Evolutionary conservation across 176 grass and related monocot species (phyloP).

Genomic region (Hyparrhenia diplandra): DNA sequence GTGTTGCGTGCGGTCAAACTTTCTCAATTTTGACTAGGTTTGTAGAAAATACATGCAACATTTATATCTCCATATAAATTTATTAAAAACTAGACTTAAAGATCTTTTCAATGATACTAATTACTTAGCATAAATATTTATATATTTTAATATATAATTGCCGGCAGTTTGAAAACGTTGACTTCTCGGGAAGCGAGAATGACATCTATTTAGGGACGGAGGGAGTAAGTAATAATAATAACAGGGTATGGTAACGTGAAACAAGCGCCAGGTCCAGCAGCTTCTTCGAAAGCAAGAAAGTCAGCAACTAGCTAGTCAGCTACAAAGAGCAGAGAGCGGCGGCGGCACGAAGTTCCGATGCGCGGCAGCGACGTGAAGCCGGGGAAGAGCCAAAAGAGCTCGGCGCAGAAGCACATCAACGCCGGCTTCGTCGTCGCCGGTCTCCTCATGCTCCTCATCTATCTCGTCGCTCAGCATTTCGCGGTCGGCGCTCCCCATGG

Average conservation of each 20-base stretch:
- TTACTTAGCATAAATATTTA: too few species aligned
- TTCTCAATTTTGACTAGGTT: too few species aligned
- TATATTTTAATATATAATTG: too few species aligned
- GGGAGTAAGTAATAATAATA: background rate
- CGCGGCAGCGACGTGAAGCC: background rate
- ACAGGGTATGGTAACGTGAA: background rate
- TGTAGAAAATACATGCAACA: too few species aligned
- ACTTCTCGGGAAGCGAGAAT: too few species aligned
- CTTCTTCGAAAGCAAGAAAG: background rate
- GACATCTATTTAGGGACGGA: too few species aligned
- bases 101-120: too few species aligned
- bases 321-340: background rate
- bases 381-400: background rate
- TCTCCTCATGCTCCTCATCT: background rate
- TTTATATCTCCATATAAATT: too few species aligned
- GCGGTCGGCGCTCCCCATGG: background rate
- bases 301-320: background rate
- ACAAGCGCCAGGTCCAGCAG: background rate
- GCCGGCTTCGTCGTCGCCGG: background rate
- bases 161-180: too few species aligned
- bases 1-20: too few species aligned
- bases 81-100: too few species aligned
- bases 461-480: slow-evolving; percentile 3
- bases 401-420: background rate
- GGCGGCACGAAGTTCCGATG: background rate